Evolutionary conservation across 495 filamentous ascomycete species (phyloP), one percentile per base, ranked within the genome.

Genomic region (Geopyxis carbonaria): DNA sequence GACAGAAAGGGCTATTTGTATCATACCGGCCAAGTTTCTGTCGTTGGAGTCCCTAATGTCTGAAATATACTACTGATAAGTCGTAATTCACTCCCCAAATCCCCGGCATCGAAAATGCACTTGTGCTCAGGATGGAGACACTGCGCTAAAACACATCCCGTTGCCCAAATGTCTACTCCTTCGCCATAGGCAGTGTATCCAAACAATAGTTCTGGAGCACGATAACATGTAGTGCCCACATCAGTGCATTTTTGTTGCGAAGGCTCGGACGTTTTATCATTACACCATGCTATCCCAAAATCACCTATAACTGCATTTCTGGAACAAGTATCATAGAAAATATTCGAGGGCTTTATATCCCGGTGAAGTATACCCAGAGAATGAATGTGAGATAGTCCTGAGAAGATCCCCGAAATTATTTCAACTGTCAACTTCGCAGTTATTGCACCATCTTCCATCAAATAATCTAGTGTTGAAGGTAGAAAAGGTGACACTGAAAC

Each of bases 321-420:
- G n/a, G 64, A 56, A 0, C 66, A 61, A 1, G 73, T 71, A 27
- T 68, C 57, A 44, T 95, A 66, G 25, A 95, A 63, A 34, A 97
- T 70, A 46, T 93, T 91, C 1, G 82, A 78, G 5, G 89, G 86
- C 55, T 97, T 97, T 53, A 97, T 65, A 52, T 97, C 89, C 21
- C 89, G 75, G 57, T 97, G 89, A 46, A 95, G 76, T 36, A 97
- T 82, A 5, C 69, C 73, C 10, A 70, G 58, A 7, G 56, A 43
- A 59, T 97, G 91, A 19, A 91, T 55, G 51, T 80, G 69, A 3
- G 57, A 57, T 7, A 97, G 68, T 5, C 74, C 91, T 11, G 58
- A 19, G 11, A 48, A 31, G 15, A 34, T 16, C 16, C 22, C 30
- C 20, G 13, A 16, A n/a, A 40, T 22, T 5, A 35, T 41, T 13